phyloP scores from a whole-genome alignment of 202 grass and related monocot genomes.

The Bolboschoenoplectus hybrid region DNA sequence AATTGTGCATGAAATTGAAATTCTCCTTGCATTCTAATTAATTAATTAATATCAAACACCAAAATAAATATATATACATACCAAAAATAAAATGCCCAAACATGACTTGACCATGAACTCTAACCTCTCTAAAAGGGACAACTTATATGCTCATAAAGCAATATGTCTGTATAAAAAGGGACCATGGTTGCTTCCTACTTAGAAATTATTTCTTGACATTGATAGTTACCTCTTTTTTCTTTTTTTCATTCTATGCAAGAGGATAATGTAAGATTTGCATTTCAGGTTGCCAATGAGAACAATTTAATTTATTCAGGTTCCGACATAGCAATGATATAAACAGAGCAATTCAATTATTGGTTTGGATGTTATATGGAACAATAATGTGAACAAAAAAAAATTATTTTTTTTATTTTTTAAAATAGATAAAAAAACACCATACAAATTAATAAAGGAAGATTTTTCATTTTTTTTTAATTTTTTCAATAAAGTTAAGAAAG shows the following conservation, averaged over 20 bases:
- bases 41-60: neutral
- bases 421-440: neutral
- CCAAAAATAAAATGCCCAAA: neutral
- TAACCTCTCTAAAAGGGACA: constrained; percentile 22
- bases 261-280: neutral
- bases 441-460: neutral
- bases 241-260: constrained; percentile 14
- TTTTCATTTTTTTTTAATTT: neutral
- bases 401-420: neutral
- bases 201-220: constrained; percentile 7
- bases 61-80: neutral
- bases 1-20: neutral
- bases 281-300: neutral
- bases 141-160: constrained; percentile 17
- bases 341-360: neutral
- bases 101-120: neutral
- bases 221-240: constrained; percentile 14
- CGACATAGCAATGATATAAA: neutral
- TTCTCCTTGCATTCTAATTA: neutral
- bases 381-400: neutral
- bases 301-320: neutral
- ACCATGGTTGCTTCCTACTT: neutral
- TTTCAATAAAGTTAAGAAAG: no score
- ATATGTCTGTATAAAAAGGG: neutral
- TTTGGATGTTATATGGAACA: neutral